phyloP scores from a whole-genome alignment of 495 filamentous ascomycete species.

The Mytilinidion resinicola region DNA sequence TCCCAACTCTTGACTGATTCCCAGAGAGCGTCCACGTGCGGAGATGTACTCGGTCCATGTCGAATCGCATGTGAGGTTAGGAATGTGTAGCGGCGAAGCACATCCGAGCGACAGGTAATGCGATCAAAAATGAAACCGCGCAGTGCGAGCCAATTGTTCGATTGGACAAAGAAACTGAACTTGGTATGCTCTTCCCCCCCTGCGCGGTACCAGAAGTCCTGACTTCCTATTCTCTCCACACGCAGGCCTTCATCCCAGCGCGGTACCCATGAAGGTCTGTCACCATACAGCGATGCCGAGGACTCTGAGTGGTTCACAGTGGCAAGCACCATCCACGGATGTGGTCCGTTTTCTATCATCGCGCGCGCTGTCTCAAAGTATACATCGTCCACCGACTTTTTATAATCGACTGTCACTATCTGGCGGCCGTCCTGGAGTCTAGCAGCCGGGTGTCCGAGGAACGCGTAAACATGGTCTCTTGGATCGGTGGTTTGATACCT shows the following conservation, averaged over 20 bases:
- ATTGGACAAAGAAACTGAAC: too few species aligned
- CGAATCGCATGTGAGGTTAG: too few species aligned
- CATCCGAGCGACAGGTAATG: too few species aligned
- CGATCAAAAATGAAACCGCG: too few species aligned
- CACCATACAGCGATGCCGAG: neutral
- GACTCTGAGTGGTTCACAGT: neutral
- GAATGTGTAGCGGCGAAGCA: too few species aligned
- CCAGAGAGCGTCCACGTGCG: too few species aligned
- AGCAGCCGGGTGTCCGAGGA: neutral
- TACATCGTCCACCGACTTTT: neutral
- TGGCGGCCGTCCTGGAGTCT: neutral
- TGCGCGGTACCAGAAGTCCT: too few species aligned
- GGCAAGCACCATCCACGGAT: neutral
- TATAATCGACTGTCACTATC: neutral
- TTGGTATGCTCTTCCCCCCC: too few species aligned
- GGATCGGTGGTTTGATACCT: neutral
- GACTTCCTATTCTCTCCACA: neutral
- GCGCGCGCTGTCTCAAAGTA: neutral
- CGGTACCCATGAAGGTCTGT: constrained; percentile 2
- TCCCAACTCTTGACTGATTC: too few species aligned
- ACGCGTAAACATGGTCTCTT: neutral
- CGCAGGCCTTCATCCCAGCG: neutral
- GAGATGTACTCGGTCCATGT: too few species aligned
- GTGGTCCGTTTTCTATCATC: neutral
- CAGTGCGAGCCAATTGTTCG: too few species aligned